These are phyloP conservation scores for Gaeumannomyces tritici DNA, from an alignment of 2,329 filamentous ascomycete species.

Conservation along the genomic window DNA sequence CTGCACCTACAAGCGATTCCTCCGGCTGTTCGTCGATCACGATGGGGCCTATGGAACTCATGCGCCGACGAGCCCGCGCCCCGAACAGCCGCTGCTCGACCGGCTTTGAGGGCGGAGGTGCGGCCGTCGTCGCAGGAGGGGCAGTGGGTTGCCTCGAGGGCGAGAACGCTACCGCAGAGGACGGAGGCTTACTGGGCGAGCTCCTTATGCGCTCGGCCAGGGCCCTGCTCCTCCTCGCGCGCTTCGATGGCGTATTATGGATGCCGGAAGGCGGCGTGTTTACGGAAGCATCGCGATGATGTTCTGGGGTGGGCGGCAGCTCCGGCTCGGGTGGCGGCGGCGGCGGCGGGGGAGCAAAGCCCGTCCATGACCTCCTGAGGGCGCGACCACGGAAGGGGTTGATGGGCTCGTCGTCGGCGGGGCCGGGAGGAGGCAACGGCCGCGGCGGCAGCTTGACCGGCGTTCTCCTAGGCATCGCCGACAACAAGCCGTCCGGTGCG, in stretches of 20 bases:
- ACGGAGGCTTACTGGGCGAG: conserved; percentile 39
- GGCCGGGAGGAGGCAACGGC: conserved; percentile 34
- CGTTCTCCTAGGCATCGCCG: conserved; percentile 27
- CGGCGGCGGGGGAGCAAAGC: neutral
- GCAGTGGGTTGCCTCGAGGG: neutral
- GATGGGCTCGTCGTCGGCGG: conserved; percentile 30
- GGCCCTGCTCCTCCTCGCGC: conserved; percentile 30
- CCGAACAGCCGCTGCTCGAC: neutral
- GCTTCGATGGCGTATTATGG: conserved; percentile 47
- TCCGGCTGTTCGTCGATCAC: neutral
- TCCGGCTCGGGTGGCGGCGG: conserved; percentile 45
- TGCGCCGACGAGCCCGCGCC: neutral
- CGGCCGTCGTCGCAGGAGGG: neutral
- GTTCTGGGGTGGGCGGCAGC: conserved; percentile 48
- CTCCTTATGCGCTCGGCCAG: conserved; percentile 29
- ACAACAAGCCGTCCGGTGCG: conserved; percentile 18
- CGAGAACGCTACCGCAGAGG: conserved; percentile 6
- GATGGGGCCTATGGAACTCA: neutral
- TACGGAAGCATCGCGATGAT: conserved; percentile 41
- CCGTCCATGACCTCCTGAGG: conserved; percentile 21
- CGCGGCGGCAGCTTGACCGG: conserved; percentile 32
- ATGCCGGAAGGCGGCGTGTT: conserved; percentile 49
- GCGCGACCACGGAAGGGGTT: conserved; percentile 29
- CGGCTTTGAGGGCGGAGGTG: neutral
- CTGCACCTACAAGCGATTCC: neutral